Evolutionary conservation across 441 rosid species (phyloP).

Genomic region (Isatis lusitanica): DNA sequence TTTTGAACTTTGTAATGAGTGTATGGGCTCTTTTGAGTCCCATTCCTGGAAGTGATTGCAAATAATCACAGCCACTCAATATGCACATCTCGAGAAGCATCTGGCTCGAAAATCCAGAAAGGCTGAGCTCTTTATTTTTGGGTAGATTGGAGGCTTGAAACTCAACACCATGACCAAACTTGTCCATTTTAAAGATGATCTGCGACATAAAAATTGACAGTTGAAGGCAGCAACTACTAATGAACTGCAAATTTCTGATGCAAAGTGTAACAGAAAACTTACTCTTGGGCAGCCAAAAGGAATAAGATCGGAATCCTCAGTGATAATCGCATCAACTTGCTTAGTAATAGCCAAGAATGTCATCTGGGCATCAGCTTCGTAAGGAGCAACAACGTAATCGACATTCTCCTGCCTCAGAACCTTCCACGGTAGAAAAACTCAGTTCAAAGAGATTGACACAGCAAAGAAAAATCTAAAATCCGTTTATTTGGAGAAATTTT

Average conservation of each 20-base stretch:
- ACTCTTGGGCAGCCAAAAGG: constrained; percentile 97
- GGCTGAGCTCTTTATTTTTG: constrained; percentile 65
- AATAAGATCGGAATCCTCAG: constrained; percentile 98
- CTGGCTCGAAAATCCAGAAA: constrained; percentile 73
- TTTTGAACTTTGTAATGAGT: constrained; percentile 72
- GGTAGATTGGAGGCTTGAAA: constrained; percentile 69
- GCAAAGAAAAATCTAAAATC: not conserved
- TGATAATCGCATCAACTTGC: constrained; percentile 86
- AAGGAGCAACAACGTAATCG: constrained; percentile 85
- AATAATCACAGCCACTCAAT: constrained; percentile 95
- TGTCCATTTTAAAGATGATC: constrained; percentile 96
- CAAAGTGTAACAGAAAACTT: constrained; percentile 42
- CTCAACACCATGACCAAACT: constrained; percentile 91
- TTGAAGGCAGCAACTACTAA: constrained; percentile 6
- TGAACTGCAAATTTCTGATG: constrained; percentile 7
- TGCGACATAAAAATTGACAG: constrained; percentile 25
- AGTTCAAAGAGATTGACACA: constrained; percentile 10
- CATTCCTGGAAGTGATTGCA: constrained; percentile 93
- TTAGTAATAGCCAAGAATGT: constrained; percentile 75
- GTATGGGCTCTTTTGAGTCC: constrained; percentile 95
- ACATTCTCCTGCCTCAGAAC: constrained; percentile 78
- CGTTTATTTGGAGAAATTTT: not conserved
- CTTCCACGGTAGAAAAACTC: constrained; percentile 44
- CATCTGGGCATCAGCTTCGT: constrained; percentile 99
- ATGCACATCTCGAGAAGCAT: constrained; percentile 99